A percentile compares a stretch with the other conserved stretches of the same genome.
Conservation (phyloP, 75 land plant genomes). For the Gnetum montanum region DNA sequence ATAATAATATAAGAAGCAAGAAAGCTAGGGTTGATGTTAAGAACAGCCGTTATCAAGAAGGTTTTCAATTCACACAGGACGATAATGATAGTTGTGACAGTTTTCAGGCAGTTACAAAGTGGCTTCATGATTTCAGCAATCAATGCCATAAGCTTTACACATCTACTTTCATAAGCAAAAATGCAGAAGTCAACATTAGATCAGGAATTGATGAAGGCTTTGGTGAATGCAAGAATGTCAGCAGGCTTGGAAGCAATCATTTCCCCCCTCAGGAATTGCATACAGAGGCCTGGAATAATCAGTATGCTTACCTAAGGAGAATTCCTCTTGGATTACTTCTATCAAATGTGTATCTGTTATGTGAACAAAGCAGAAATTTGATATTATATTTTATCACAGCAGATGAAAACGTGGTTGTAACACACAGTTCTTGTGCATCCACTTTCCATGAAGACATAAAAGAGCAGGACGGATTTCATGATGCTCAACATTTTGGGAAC, state of each 20-base stretch:
- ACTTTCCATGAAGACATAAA: not conserved
- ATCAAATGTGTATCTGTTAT: constrained; percentile 3
- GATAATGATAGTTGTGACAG: not conserved
- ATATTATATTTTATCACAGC: constrained; percentile 4
- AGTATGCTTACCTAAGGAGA: constrained; percentile 5
- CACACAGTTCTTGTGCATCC: not conserved
- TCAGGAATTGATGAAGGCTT: not conserved
- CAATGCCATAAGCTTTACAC: not conserved
- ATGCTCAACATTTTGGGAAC: not conserved
- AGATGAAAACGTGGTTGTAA: not conserved
- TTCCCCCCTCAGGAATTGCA: not conserved
- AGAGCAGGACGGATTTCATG: not conserved
- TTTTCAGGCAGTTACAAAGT: not conserved
- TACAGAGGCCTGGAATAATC: constrained; percentile 3
- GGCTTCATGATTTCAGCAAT: constrained; percentile 5
- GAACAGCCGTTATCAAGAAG: not conserved
- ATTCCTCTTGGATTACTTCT: constrained; percentile 6
- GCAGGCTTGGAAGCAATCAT: not conserved
- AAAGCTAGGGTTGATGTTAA: not conserved
- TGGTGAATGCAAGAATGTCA: not conserved
- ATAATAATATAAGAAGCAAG: not conserved
- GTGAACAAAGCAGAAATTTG: not conserved
- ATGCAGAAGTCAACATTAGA: not conserved
- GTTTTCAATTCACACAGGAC: not conserved
- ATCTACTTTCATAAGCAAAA: not conserved